Conservation (phyloP, 75 land plant species). For the Ceratopteris richardii region DNA sequence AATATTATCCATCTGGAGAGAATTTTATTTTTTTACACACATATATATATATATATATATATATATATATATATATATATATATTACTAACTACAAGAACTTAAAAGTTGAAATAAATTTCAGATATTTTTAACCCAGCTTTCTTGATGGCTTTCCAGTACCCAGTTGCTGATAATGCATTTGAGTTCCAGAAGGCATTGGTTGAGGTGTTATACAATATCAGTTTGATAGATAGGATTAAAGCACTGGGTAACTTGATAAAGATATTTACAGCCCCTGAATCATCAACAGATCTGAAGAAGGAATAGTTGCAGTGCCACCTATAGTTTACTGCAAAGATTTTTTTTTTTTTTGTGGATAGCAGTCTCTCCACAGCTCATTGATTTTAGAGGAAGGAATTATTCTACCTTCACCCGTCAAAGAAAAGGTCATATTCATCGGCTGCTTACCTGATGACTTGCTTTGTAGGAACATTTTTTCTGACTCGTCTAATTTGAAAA, state of each 20-base stretch:
- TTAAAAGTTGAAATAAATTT: background rate
- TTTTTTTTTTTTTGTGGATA: too few species aligned
- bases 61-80: background rate
- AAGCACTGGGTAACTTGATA: constrained; percentile 48
- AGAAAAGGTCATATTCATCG: too few species aligned
- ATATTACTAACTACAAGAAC: background rate
- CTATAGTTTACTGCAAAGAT: too few species aligned
- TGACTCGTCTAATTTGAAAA: too few species aligned
- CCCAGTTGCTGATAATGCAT: constrained; percentile 77
- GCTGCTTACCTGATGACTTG: too few species aligned
- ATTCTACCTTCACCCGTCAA: too few species aligned
- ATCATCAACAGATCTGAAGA: background rate
- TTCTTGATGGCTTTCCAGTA: constrained; percentile 36
- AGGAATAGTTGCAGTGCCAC: constrained; percentile 1
- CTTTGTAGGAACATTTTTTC: too few species aligned
- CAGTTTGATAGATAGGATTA: constrained; percentile 54
- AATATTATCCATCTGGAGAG: too few species aligned
- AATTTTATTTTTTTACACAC: too few species aligned
- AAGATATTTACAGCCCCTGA: constrained; percentile 56
- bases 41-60: background rate
- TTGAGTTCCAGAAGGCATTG: constrained; percentile 72
- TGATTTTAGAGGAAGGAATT: too few species aligned
- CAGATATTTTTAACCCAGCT: background rate
- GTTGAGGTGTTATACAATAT: constrained; percentile 65
- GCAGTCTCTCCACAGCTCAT: too few species aligned